Base-by-base conservation (phyloP, 129 eudicot genomes). In the Artemisia argyi region DNA sequence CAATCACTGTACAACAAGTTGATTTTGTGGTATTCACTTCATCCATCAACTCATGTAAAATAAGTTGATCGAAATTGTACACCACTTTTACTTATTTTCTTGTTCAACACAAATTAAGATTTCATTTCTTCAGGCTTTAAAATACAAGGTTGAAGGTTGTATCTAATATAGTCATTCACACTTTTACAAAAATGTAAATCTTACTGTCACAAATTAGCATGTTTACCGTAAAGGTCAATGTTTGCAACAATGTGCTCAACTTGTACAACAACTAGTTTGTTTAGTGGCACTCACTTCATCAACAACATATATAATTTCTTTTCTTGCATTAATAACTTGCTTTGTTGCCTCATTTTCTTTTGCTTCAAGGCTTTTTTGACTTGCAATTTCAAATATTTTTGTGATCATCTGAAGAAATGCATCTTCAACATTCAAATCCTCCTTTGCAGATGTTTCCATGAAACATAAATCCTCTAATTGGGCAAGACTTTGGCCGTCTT, bases 401-500 rank as follows among this genome's bases (percentile, higher is more conserved):
- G 80, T 83, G 72, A 90, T 85, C 97, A 90, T 90, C 54, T 90
- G 73, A 0, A 85, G 74, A 83, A 90, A 90, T 48, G 91, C 97
- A 35, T 90, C 97, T 69, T 90, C 97, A 14, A 90, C 91, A 68
- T 90, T 87, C 57, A 87, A 22, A 69, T 85, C 83, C 61, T 90
- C 91, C 76, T 81, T 87, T 42, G 97, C 94, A 15, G 97, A 90
- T 76, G 94, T 87, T 71, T 90, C 97, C 84, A 90, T 73, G 18
- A 87, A 90, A 7, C 85, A 85, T 9, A 90, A 22, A 53, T 84
- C 84, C 78, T 90, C 97, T 17, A 81, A 55, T 48, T 87, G 94
- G 3, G 97, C 97, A 17, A 90, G 77, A 73, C 75, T 79, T 66
- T 81, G 81, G 15, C 94, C 94, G 19, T 87, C 94, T 77, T 85